These are phyloP conservation scores for Clonostachys rhizophaga DNA, from an alignment of 2,329 filamentous ascomycete genomes.

Conservation along the genomic window DNA sequence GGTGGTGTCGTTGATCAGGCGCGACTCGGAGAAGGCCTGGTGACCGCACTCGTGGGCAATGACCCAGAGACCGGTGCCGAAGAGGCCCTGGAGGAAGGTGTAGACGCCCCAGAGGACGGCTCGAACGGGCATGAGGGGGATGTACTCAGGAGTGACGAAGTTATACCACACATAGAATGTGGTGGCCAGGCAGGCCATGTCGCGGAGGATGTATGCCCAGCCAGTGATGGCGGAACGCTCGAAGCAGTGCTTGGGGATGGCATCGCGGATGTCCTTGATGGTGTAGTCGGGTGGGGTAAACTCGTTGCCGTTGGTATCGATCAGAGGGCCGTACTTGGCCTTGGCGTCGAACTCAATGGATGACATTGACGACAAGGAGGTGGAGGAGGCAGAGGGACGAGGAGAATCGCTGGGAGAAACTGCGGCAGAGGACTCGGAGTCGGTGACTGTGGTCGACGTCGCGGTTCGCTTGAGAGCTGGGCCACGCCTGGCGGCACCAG, in stretches of 20 bases:
- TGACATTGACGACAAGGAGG: conserved; percentile 85
- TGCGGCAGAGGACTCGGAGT: conserved; percentile 50
- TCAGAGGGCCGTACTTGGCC: conserved; percentile 57
- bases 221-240: conserved; percentile 75
- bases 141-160: conserved; percentile 78
- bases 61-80: conserved; percentile 93
- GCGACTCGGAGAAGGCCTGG: conserved; percentile 92
- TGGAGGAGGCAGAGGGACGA: conserved; percentile 68
- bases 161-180: conserved; percentile 89
- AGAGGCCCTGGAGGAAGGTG: conserved; percentile 83
- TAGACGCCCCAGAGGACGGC: conserved; percentile 59
- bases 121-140: conserved; percentile 66
- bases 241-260: conserved; percentile 97
- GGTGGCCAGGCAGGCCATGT: conserved; percentile 64
- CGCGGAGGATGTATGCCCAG: conserved; percentile 79
- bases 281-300: conserved; percentile 94
- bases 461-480: conserved; percentile 42
- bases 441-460: conserved; percentile 40
- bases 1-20: conserved; percentile 83
- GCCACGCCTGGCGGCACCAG: conserved; percentile 28
- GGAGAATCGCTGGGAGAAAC: conserved; percentile 58
- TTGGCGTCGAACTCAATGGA: conserved; percentile 45
- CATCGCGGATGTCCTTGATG: conserved; percentile 95
- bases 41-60: conserved; percentile 97
- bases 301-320: conserved; percentile 92